phyloP scores from a whole-genome alignment of 495 filamentous ascomycete genomes.

The Chaetomidium leptoderma region DNA sequence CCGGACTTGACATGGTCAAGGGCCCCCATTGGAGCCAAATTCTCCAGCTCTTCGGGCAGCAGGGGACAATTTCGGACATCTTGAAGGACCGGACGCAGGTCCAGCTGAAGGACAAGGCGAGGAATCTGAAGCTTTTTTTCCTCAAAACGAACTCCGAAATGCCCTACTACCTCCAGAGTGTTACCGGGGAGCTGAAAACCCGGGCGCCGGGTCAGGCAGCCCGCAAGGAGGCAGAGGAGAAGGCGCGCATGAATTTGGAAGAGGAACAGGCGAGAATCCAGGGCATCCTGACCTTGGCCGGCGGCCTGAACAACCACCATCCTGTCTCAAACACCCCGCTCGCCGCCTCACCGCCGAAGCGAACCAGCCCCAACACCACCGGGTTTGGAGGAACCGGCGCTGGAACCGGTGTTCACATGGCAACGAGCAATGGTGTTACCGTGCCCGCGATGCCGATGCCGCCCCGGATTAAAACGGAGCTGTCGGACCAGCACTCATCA shows the following conservation, averaged over 20 bases:
- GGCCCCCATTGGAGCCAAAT: conserved; percentile 97
- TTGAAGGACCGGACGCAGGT: conserved; percentile 93
- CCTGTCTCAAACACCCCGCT: conserved; percentile 10
- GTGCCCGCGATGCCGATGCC: conserved; percentile 19
- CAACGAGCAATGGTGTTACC: background rate
- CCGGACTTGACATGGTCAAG: conserved; percentile 83
- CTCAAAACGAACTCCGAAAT: conserved; percentile 91
- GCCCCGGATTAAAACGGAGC: conserved; percentile 28
- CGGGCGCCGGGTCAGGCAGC: conserved; percentile 79
- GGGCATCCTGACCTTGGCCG: conserved; percentile 54
- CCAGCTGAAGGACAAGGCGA: conserved; percentile 91
- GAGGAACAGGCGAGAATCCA: conserved; percentile 71
- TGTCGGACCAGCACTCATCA: conserved; percentile 18
- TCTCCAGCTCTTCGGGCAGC: conserved; percentile 77
- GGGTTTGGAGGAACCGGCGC: conserved; percentile 4
- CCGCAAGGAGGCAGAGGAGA: conserved; percentile 73
- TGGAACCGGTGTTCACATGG: background rate
- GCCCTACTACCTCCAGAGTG: conserved; percentile 82
- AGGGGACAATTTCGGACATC: conserved; percentile 76
- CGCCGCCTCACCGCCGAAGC: conserved; percentile 14
- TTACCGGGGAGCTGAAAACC: conserved; percentile 91
- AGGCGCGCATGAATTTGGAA: conserved; percentile 59
- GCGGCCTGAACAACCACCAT: conserved; percentile 38
- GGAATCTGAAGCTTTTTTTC: conserved; percentile 93
- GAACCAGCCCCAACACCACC: conserved; percentile 15